These are phyloP conservation scores for Acanthamoeba rhysodes DNA, from an alignment of 208 protist genomes.

Conservation along the genomic window DNA sequence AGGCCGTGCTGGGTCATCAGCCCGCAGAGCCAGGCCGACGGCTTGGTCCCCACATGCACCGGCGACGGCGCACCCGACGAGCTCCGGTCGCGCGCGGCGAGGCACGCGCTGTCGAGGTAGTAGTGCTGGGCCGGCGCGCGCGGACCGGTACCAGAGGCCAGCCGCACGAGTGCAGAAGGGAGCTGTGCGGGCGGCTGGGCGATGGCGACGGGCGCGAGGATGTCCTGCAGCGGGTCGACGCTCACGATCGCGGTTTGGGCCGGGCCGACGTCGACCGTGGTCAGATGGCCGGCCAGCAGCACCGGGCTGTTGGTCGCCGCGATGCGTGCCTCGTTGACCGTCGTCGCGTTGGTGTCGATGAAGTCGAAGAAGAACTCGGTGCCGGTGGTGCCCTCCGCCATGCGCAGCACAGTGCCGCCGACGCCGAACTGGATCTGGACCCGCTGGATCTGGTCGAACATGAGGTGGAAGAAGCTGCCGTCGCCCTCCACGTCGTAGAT, in stretches of 20 bases:
- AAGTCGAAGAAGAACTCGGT: constrained; percentile 72
- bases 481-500: constrained; percentile 12
- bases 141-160: constrained; percentile 11
- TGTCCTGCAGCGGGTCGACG: not conserved
- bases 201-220: constrained; percentile 52
- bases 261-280: not conserved
- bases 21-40: constrained; percentile 20
- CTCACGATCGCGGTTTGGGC: constrained; percentile 16
- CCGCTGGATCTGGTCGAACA: constrained; percentile 43
- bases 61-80: not conserved
- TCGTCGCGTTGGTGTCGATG: not conserved
- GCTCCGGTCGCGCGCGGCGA: not conserved
- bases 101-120: constrained; percentile 50
- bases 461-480: constrained; percentile 63
- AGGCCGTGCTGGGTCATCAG: constrained; percentile 27
- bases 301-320: constrained; percentile 24
- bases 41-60: not conserved
- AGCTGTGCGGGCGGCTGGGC: not conserved
- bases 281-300: constrained; percentile 16
- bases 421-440: constrained; percentile 49
- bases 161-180: not conserved
- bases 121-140: constrained; percentile 42
- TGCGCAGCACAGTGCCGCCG: constrained; percentile 24
- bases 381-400: constrained; percentile 40
- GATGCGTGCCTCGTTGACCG: constrained; percentile 28